A percentile compares a stretch with the other conserved stretches of the same genome.
Conservation (phyloP, 2,329 filamentous ascomycete species). For the Fusarium sp. region DNA sequence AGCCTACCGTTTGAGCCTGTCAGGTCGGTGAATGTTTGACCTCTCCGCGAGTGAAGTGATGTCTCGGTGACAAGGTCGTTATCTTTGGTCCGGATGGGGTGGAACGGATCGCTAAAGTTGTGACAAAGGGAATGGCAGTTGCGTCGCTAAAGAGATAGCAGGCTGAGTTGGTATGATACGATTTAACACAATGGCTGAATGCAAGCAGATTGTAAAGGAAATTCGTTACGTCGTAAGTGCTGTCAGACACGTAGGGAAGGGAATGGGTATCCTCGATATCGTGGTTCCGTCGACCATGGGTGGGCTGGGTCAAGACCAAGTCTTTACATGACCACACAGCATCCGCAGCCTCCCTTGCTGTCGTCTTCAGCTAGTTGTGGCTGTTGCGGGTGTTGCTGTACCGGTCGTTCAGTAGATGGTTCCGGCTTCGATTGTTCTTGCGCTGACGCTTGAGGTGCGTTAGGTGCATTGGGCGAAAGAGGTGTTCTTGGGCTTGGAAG, state of each 20-base stretch:
- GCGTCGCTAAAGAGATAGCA: slow-evolving; percentile 41
- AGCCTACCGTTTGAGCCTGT: slow-evolving; percentile 24
- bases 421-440: slow-evolving; percentile 32
- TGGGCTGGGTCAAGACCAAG: neutral
- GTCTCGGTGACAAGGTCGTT: slow-evolving; percentile 27
- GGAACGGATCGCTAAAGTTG: slow-evolving; percentile 30
- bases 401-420: slow-evolving; percentile 14
- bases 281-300: neutral
- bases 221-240: slow-evolving; percentile 47
- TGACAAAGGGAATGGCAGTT: slow-evolving; percentile 43
- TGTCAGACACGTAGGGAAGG: slow-evolving; percentile 27
- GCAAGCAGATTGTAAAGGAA: slow-evolving; percentile 38
- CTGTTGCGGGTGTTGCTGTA: slow-evolving; percentile 17
- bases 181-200: slow-evolving; percentile 45
- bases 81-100: slow-evolving; percentile 20
- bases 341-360: slow-evolving; percentile 58
- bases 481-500: slow-evolving; percentile 59
- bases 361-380: slow-evolving; percentile 43
- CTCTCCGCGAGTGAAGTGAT: slow-evolving; percentile 14
- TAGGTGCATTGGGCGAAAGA: slow-evolving; percentile 49
- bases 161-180: slow-evolving; percentile 36
- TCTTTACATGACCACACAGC: slow-evolving; percentile 61
- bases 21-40: slow-evolving; percentile 27
- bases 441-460: slow-evolving; percentile 36
- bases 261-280: slow-evolving; percentile 18